Evolutionary conservation across 2,329 filamentous ascomycete species (phyloP).

Genomic region (Aspergillus spinulosporus): DNA sequence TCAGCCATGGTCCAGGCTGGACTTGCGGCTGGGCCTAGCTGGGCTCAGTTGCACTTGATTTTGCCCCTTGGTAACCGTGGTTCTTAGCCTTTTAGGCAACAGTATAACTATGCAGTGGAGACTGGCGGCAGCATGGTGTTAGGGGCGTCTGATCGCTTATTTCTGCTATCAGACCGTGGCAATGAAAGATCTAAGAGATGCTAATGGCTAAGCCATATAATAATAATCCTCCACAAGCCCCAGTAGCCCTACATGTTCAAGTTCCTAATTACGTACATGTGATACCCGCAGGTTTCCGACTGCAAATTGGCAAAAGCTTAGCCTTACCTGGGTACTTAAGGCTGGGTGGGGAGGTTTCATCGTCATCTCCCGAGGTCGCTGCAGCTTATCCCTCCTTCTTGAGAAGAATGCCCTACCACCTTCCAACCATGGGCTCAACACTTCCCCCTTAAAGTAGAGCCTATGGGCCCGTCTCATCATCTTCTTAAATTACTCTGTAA

Average conservation of each 20-base stretch:
- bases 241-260: too few relatives aligned
- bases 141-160: background rate
- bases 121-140: background rate
- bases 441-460: conserved; percentile 2
- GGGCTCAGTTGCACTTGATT: background rate
- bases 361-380: background rate
- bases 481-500: background rate
- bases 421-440: background rate
- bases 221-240: too few relatives aligned
- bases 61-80: too few relatives aligned
- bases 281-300: background rate
- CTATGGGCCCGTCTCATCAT: background rate
- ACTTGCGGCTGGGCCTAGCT: background rate
- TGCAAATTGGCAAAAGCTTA: conserved; percentile 12
- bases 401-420: background rate
- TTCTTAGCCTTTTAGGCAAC: conserved; percentile 1
- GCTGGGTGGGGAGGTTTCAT: conserved; percentile 5
- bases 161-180: too few relatives aligned
- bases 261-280: background rate
- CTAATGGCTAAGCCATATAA: too few relatives aligned
- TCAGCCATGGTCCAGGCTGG: background rate
- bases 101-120: conserved; percentile 4
- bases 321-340: background rate
- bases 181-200: too few relatives aligned
- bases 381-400: background rate